Evolutionary conservation across 1,284 basidiomycete genomes (phyloP).

Genomic region (Naganishia sp.): DNA sequence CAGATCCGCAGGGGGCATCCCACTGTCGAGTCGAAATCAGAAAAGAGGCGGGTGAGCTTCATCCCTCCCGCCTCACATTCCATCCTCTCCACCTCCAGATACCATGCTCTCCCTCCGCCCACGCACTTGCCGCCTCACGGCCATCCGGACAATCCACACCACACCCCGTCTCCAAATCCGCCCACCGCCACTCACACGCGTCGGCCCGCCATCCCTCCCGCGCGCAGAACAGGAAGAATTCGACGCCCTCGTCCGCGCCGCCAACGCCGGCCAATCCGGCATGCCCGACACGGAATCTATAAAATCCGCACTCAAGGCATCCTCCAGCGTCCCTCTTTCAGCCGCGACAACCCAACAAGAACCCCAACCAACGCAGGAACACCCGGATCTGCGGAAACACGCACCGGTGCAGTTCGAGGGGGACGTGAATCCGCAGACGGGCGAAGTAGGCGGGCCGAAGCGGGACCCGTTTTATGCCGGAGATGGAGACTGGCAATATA

Average conservation of each 20-base stretch:
- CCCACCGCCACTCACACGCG: slow-evolving; percentile 39
- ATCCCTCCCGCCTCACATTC: neutral
- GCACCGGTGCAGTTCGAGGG: slow-evolving; percentile 59
- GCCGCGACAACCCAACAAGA: slow-evolving; percentile 1
- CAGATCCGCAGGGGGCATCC: slow-evolving; percentile 1
- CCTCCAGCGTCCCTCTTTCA: neutral
- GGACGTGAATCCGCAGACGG: slow-evolving; percentile 59
- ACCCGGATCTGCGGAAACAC: slow-evolving; percentile 57
- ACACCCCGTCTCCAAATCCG: neutral
- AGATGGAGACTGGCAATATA: slow-evolving; percentile 53
- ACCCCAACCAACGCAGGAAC: slow-evolving; percentile 56
- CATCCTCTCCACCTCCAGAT: neutral
- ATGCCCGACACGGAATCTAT: slow-evolving; percentile 2
- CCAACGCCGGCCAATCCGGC: slow-evolving; percentile 37
- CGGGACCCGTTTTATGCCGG: slow-evolving; percentile 57
- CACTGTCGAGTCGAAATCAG: neutral
- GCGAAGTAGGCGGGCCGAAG: slow-evolving; percentile 61
- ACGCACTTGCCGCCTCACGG: neutral
- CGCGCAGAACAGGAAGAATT: slow-evolving; percentile 53
- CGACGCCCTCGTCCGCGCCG: slow-evolving; percentile 49
- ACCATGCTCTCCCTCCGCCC: slow-evolving; percentile 2
- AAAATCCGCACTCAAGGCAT: slow-evolving; percentile 33
- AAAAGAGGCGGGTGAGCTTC: neutral
- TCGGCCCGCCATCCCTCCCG: slow-evolving; percentile 51
- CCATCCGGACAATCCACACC: neutral